A percentile compares a stretch with the other conserved stretches of the same genome.
Evolutionary conservation across 257 asterid species (phyloP).

Genomic region (Solanum sejunctum): DNA sequence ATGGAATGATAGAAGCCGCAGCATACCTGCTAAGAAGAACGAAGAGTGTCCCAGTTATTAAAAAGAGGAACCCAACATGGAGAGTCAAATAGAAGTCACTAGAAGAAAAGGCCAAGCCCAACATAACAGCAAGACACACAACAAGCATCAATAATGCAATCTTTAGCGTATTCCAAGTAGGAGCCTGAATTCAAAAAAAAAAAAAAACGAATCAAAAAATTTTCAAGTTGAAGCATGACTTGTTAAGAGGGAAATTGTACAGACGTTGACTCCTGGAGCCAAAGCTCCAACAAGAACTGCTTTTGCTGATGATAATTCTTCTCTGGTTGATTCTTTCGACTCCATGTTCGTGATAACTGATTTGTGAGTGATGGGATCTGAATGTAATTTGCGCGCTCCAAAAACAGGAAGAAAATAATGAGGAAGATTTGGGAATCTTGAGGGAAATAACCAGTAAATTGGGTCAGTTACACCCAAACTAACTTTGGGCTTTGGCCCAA

Average conservation of each 20-base stretch:
- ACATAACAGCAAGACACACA: conserved; percentile 61
- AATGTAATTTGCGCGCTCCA: neutral
- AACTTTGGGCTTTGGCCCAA: neutral
- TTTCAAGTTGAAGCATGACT: neutral
- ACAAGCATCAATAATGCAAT: conserved; percentile 70
- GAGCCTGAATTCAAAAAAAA: conserved; percentile 27
- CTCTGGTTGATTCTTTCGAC: neutral
- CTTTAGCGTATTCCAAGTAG: conserved; percentile 86
- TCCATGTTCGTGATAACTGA: neutral
- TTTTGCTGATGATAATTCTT: neutral
- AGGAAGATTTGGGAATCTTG: neutral
- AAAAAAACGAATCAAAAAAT: neutral
- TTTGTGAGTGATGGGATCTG: neutral
- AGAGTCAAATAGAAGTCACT: conserved; percentile 58
- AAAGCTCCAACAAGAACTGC: neutral
- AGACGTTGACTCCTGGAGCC: neutral
- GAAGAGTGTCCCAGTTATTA: conserved; percentile 63
- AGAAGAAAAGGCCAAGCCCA: conserved; percentile 73
- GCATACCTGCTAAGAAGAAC: conserved; percentile 62
- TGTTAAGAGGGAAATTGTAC: neutral
- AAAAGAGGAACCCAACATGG: conserved; percentile 67
- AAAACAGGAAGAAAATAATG: neutral
- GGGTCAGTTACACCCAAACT: neutral
- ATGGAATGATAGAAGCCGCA: neutral
- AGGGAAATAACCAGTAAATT: neutral